Evolutionary conservation across 2,329 filamentous ascomycete genomes (phyloP).

Genomic region (Colletotrichum phormii): DNA sequence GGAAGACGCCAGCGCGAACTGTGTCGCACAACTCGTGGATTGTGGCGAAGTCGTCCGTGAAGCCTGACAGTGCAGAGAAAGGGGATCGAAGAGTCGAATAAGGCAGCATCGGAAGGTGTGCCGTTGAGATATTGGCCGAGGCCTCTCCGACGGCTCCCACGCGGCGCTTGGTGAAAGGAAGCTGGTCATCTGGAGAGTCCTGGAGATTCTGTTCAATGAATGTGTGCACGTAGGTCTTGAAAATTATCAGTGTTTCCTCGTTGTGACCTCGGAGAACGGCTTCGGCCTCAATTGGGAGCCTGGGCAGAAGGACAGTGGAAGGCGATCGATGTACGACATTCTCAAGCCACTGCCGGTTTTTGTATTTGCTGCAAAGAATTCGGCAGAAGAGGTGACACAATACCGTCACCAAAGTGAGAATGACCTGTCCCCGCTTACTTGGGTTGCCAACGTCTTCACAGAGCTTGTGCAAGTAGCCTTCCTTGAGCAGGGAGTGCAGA

Average conservation of each 20-base stretch:
- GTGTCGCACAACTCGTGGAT: conserved; percentile 76
- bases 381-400: conserved; percentile 79
- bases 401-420: conserved; percentile 74
- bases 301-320: conserved; percentile 54
- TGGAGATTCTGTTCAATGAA: conserved; percentile 74
- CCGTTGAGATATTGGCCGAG: neutral
- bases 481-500: conserved; percentile 79
- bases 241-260: conserved; percentile 72
- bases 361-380: conserved; percentile 57
- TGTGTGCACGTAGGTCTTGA: conserved; percentile 75
- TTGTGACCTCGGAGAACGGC: conserved; percentile 72
- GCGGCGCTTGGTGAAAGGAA: conserved; percentile 66
- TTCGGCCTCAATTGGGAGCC: conserved; percentile 52
- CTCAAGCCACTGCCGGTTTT: conserved; percentile 55
- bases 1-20: conserved; percentile 75
- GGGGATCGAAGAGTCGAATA: conserved; percentile 68
- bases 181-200: conserved; percentile 58
- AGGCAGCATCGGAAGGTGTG: conserved; percentile 42
- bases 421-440: conserved; percentile 56
- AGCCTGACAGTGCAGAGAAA: conserved; percentile 79
- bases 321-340: conserved; percentile 66
- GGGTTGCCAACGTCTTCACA: conserved; percentile 65
- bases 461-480: conserved; percentile 74
- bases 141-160: neutral
- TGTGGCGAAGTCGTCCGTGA: conserved; percentile 70